phyloP scores from a whole-genome alignment of 2,329 filamentous ascomycete genomes.

The Phialocephala subalpina region DNA sequence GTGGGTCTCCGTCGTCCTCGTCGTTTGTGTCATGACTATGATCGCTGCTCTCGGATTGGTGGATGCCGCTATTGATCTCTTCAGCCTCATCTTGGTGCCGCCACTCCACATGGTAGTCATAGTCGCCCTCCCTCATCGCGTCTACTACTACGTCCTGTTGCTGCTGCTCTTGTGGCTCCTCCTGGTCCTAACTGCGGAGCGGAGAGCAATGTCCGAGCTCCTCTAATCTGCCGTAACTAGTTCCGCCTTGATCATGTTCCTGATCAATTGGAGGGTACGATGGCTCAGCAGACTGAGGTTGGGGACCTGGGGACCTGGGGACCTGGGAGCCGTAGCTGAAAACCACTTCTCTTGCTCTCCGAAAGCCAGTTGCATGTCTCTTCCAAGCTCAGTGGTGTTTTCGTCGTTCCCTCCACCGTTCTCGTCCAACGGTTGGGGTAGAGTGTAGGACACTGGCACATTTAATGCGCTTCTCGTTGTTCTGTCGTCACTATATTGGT shows the following conservation, averaged over 20 bases:
- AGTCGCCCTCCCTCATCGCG: too few relatives aligned
- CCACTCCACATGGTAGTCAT: not conserved
- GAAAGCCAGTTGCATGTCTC: slow-evolving; percentile 19
- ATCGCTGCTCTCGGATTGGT: not conserved
- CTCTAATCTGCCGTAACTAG: not conserved
- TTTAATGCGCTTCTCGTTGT: slow-evolving; percentile 11
- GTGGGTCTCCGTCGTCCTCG: not conserved
- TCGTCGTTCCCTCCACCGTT: slow-evolving; percentile 17
- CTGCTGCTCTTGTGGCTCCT: not conserved
- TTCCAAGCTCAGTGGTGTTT: slow-evolving; percentile 20
- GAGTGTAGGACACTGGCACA: slow-evolving; percentile 10
- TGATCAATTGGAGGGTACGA: slow-evolving; percentile 21
- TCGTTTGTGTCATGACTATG: not conserved
- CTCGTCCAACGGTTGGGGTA: slow-evolving; percentile 11
- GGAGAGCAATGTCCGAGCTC: not conserved
- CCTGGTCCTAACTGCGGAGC: not conserved
- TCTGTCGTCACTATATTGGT: slow-evolving; percentile 11
- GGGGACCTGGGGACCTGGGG: slow-evolving; percentile 13
- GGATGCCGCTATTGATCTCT: not conserved
- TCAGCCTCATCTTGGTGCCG: not conserved
- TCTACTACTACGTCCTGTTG: too few relatives aligned
- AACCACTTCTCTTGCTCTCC: slow-evolving; percentile 19
- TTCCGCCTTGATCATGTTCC: slow-evolving; percentile 18
- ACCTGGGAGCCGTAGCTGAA: slow-evolving; percentile 16
- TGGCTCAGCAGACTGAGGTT: not conserved